Evolutionary conservation across 176 grass and related monocot genomes (phyloP), one percentile per base, ranked within the genome.

Genomic region (Eremochloa ophiuroides): DNA sequence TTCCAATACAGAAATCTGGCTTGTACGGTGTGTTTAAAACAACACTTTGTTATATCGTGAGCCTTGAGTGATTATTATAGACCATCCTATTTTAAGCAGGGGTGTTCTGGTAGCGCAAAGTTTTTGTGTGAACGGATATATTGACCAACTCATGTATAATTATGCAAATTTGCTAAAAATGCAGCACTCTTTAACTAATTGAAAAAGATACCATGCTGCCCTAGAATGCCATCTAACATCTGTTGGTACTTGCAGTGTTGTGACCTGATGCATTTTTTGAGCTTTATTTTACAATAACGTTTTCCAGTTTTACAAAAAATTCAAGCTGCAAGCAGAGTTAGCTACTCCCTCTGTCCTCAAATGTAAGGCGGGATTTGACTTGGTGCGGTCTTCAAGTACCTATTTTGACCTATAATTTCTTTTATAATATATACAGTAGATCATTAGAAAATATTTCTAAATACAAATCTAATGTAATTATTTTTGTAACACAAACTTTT

Each of bases 181-280:
- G 16, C 69, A 44, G 10, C 7, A 30, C 39, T 55, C 15, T 16
- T 74, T 71, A 67, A 46, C 29, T 74, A 80, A 68, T 28, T 60
- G 22, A 75, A 69, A 8, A n/a, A n/a, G n/a, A 22, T 86, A 75
- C 28, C 34, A 61, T 46, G 61, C 61, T 75, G 15, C 22, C 58
- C 40, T 61, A 26, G 42, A 48, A 66, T 13, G 40, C 25, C 27
- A 65, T 47, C 23, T 27, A 42, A 44, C 39, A 16, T 70, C 75
- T 78, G 58, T 8, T 78, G 37, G 33, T 47, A 66, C 55, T 75
- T 86, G 41, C 10, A 69, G 48, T 17, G 55, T 50, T 28, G 23
- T 79, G 55, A 79, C 66, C 75, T 63, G 66, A 31, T 78, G 66
- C 31, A 10, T 47, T 79, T 79, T 68, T 11, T 50, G 44, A 23